phyloP scores from a whole-genome alignment of 2,329 filamentous ascomycete species.

The Paraphaeosphaeria minitans region DNA sequence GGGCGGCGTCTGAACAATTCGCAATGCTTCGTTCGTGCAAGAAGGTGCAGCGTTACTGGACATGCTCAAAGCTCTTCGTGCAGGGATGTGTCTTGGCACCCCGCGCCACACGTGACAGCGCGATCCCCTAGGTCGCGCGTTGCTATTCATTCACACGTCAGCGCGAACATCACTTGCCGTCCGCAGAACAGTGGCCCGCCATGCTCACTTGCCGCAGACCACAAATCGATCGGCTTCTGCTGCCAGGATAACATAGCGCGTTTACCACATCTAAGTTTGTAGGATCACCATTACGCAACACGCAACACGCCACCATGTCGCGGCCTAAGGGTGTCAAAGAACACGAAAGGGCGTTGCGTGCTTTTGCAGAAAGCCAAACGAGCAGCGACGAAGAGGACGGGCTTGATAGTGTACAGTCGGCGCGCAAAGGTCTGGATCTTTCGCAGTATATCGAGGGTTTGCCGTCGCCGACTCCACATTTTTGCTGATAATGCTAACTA shows the following conservation, averaged over 20 bases:
- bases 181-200: not conserved
- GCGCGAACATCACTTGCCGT: not conserved
- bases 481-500: conserved; percentile 13
- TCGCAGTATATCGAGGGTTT: conserved; percentile 43
- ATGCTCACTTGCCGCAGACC: not conserved
- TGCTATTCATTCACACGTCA: not conserved
- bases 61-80: conserved; percentile 19
- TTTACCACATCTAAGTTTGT: not conserved
- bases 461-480: conserved; percentile 5
- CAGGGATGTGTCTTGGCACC: conserved; percentile 22
- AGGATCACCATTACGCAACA: not conserved
- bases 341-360: conserved; percentile 25
- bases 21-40: not conserved
- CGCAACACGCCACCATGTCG: conserved; percentile 21
- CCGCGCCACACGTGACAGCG: conserved; percentile 37
- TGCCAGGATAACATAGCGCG: not conserved
- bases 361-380: conserved; percentile 34
- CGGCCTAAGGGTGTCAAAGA: conserved; percentile 18
- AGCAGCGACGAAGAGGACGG: conserved; percentile 49
- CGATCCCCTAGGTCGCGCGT: conserved; percentile 22
- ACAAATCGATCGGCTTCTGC: not conserved
- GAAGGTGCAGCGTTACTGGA: not conserved
- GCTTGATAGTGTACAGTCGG: conserved; percentile 48
- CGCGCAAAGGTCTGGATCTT: conserved; percentile 38
- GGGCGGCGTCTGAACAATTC: not conserved